Percentiles rank a stretch among this genome's conserved stretches.
phyloP scores from a whole-genome alignment of 192 early-diverging fungal species.

The Backusella australiensis region DNA sequence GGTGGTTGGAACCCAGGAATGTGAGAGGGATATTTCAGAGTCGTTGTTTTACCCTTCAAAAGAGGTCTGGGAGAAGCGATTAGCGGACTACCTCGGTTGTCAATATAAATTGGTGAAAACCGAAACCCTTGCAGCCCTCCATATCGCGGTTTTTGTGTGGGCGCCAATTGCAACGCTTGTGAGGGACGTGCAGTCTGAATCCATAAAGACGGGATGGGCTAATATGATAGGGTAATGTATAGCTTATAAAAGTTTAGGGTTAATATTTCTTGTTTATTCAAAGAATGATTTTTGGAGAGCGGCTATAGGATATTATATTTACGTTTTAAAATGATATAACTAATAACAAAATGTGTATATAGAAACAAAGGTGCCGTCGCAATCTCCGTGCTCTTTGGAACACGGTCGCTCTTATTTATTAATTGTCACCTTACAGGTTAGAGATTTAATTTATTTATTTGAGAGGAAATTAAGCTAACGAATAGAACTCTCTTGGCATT shows the following conservation, averaged over 20 bases:
- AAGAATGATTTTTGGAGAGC: too few species aligned
- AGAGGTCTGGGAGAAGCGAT: constrained; percentile 41
- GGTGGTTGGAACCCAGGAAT: constrained; percentile 56
- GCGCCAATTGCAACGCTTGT: constrained; percentile 37
- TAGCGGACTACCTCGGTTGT: constrained; percentile 35
- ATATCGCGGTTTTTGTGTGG: constrained; percentile 51
- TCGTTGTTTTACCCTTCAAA: constrained; percentile 51
- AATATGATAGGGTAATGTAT: constrained; percentile 31
- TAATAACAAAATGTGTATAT: neutral
- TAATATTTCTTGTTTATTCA: neutral
- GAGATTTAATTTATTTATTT: neutral
- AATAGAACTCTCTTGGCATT: neutral
- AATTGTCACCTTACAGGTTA: constrained; percentile 52
- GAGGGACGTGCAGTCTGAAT: constrained; percentile 26
- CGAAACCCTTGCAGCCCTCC: constrained; percentile 52
- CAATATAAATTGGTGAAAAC: constrained; percentile 45
- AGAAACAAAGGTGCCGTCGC: constrained; percentile 54
- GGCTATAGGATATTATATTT: too few species aligned
- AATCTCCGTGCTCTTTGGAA: constrained; percentile 47
- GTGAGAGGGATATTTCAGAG: constrained; percentile 52
- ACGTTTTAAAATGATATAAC: too few species aligned
- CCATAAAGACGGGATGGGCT: constrained; percentile 31
- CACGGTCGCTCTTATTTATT: constrained; percentile 45
- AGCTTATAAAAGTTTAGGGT: too few species aligned
- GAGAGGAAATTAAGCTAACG: neutral